These are phyloP conservation scores for Penicillium waksmanii DNA, from an alignment of 495 filamentous ascomycete species.

Conservation along the genomic window DNA sequence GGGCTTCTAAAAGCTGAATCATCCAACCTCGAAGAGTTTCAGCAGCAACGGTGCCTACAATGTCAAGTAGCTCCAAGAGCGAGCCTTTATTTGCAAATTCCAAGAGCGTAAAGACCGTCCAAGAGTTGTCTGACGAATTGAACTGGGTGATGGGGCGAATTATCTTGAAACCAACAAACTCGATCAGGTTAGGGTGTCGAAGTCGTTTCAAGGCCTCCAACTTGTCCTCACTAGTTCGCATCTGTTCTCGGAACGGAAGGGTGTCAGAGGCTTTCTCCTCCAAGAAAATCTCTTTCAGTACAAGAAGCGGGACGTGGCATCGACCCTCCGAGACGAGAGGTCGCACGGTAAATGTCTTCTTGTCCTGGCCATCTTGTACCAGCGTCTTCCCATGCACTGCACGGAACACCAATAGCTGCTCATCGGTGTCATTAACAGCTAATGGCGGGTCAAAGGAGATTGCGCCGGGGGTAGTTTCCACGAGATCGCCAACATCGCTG, in stretches of 20 bases:
- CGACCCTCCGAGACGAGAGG: conserved; percentile 59
- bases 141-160: conserved; percentile 39
- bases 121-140: conserved; percentile 45
- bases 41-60: conserved; percentile 71
- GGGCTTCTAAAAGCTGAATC: conserved; percentile 84
- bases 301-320: conserved; percentile 59
- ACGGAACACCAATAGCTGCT: conserved; percentile 61
- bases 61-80: conserved; percentile 76
- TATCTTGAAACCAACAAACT: conserved; percentile 82
- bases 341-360: conserved; percentile 68
- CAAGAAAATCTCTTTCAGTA: conserved; percentile 63
- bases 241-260: conserved; percentile 57
- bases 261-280: conserved; percentile 41
- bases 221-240: conserved; percentile 69
- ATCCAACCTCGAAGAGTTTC: conserved; percentile 82
- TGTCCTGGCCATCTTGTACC: conserved; percentile 57
- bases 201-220: conserved; percentile 74
- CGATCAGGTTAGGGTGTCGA: conserved; percentile 75
- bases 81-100: conserved; percentile 82
- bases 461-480: conserved; percentile 46
- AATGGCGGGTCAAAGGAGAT: conserved; percentile 75
- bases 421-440: conserved; percentile 59
- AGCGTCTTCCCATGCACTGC: conserved; percentile 65
- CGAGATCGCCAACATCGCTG: conserved; percentile 32
- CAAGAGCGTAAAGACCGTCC: conserved; percentile 81